Evolutionary conservation across 148 eudicot species (phyloP).

Genomic region (Silene uniflora): DNA sequence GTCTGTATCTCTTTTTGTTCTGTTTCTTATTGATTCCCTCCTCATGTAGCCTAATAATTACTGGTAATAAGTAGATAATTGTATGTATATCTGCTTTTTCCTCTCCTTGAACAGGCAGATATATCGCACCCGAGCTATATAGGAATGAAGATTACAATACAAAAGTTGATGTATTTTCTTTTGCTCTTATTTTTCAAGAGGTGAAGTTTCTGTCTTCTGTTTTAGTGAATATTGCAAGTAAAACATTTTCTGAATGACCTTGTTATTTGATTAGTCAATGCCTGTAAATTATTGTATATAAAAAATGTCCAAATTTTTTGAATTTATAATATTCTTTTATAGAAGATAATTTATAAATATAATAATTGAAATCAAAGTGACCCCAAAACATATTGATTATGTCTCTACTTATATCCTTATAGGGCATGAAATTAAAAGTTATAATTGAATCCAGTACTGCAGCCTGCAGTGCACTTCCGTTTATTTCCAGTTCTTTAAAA

Average conservation of each 20-base stretch:
- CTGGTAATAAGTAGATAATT: neutral
- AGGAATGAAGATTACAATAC: constrained; percentile 84
- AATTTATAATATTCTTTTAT: too few relatives aligned
- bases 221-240: neutral
- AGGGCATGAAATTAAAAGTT: too few relatives aligned
- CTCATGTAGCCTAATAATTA: constrained; percentile 5
- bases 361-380: too few relatives aligned
- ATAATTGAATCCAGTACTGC: too few relatives aligned
- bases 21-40: neutral
- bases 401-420: too few relatives aligned
- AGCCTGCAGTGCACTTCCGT: too few relatives aligned
- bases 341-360: too few relatives aligned
- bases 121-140: constrained; percentile 93
- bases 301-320: too few relatives aligned
- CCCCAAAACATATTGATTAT: too few relatives aligned
- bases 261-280: too few relatives aligned
- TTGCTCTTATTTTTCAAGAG: constrained; percentile 93
- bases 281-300: too few relatives aligned
- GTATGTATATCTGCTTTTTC: neutral
- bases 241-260: neutral
- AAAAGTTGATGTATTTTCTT: constrained; percentile 97
- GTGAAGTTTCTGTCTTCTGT: constrained; percentile 31
- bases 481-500: too few relatives aligned
- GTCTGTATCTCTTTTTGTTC: neutral
- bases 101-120: constrained; percentile 55